phyloP scores from a whole-genome alignment of 352 stramenopile genomes.

The Blastocystis sp. region DNA sequence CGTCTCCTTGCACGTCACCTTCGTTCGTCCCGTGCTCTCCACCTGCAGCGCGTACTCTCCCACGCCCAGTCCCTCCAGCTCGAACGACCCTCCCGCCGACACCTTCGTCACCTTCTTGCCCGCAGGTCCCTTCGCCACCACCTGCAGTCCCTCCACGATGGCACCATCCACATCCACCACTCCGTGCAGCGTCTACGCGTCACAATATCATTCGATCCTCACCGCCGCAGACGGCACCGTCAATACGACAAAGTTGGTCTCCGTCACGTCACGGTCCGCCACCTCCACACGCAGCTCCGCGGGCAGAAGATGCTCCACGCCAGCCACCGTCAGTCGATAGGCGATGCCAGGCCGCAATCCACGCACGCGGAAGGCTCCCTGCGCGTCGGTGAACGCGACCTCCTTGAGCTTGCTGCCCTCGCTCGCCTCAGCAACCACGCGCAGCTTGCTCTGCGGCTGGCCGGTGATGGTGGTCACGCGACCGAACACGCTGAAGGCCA shows the following conservation, averaged over 20 bases:
- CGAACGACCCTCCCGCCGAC: background rate
- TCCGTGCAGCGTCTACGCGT: constrained; percentile 61
- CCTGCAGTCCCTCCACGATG: constrained; percentile 66
- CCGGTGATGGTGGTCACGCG: constrained; percentile 6
- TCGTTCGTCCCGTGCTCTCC: background rate
- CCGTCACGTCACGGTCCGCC: background rate
- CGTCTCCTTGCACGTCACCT: background rate
- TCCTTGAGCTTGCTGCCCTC: background rate
- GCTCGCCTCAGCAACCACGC: background rate
- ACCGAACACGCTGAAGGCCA: constrained; percentile 34
- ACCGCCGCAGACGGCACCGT: background rate
- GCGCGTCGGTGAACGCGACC: background rate
- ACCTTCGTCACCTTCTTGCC: background rate
- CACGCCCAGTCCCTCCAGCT: background rate
- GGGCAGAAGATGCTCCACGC: background rate
- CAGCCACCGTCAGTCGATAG: background rate
- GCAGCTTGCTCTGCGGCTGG: background rate
- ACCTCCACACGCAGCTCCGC: background rate
- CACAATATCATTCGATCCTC: background rate
- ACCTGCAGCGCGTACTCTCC: background rate
- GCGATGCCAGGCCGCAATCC: background rate
- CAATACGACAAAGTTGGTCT: background rate
- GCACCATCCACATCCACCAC: constrained; percentile 68
- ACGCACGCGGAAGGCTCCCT: constrained; percentile 27
- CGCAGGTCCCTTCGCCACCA: constrained; percentile 60